Evolutionary conservation across 2,329 filamentous ascomycete genomes (phyloP).

Genomic region (Blastomyces silverae): DNA sequence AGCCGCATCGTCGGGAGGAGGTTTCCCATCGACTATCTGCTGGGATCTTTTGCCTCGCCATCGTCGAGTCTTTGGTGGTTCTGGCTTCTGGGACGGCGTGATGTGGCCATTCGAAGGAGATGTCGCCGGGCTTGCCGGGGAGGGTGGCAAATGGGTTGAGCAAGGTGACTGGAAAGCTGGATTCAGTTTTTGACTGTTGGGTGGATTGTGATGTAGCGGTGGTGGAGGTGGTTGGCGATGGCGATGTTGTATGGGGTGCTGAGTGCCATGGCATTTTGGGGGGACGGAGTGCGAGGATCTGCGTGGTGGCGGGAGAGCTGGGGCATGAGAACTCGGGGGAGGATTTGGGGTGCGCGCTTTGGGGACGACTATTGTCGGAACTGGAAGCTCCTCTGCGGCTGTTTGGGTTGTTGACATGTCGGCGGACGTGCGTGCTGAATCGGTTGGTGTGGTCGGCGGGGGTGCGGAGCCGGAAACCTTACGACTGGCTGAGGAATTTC

Average conservation of each 20-base stretch:
- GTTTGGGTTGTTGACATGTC: background rate
- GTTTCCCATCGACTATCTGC: background rate
- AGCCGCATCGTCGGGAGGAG: background rate
- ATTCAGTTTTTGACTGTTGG: conserved; percentile 5
- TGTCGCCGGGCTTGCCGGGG: conserved; percentile 14
- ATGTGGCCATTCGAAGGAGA: conserved; percentile 23
- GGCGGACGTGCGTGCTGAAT: background rate
- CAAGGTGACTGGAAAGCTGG: background rate
- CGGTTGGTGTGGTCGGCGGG: conserved; percentile 10
- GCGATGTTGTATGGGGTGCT: conserved; percentile 20
- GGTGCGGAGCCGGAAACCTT: conserved; percentile 12
- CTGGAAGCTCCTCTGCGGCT: background rate
- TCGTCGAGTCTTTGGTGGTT: conserved; percentile 39
- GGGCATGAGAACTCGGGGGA: conserved; percentile 26
- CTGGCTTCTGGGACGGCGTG: conserved; percentile 27
- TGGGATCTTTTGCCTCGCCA: conserved; percentile 27
- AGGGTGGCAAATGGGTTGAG: conserved; percentile 1
- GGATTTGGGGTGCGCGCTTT: conserved; percentile 9
- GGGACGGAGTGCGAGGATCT: conserved; percentile 32
- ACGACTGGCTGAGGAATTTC: conserved; percentile 12
- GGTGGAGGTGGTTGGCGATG: conserved; percentile 17
- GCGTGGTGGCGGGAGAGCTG: conserved; percentile 38
- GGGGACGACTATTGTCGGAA: conserved; percentile 6
- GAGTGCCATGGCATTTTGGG: conserved; percentile 18
- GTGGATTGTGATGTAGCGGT: conserved; percentile 16